Evolutionary conservation across 2,329 filamentous ascomycete species (phyloP).

Genomic region (Fusarium veterinarium): DNA sequence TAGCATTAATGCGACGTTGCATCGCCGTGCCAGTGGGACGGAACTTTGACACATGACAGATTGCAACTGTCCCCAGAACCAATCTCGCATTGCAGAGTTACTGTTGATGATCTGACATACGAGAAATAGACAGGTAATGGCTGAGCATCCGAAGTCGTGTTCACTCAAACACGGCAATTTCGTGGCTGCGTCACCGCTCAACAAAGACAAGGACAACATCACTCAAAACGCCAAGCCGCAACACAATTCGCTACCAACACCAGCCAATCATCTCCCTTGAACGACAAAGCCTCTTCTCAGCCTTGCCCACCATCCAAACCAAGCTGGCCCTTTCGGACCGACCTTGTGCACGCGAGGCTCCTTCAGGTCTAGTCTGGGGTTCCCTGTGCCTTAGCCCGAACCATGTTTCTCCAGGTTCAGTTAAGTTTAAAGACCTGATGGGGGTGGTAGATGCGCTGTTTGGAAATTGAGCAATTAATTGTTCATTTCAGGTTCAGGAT

Average conservation of each 20-base stretch:
- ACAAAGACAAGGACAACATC: constrained; percentile 1
- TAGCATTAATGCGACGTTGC: constrained; percentile 29
- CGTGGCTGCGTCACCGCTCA: constrained; percentile 6
- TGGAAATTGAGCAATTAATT: constrained; percentile 24
- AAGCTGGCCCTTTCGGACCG: constrained; percentile 46
- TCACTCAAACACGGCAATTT: background rate
- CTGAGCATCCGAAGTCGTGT: background rate
- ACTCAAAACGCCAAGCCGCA: background rate
- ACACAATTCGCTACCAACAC: background rate
- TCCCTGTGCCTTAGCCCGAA: constrained; percentile 6
- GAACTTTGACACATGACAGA: constrained; percentile 25
- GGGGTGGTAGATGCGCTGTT: constrained; percentile 18
- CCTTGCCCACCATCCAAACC: constrained; percentile 27
- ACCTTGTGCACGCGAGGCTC: constrained; percentile 21
- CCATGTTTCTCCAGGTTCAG: constrained; percentile 43
- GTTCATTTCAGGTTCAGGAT: background rate
- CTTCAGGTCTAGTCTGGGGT: constrained; percentile 37
- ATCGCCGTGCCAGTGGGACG: constrained; percentile 21
- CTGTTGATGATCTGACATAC: constrained; percentile 19
- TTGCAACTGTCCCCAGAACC: constrained; percentile 2
- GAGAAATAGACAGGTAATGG: background rate
- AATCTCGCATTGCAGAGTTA: background rate
- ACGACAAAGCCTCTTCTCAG: constrained; percentile 24
- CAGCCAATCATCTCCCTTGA: background rate
- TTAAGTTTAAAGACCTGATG: constrained; percentile 10